Conservation (phyloP, 73 alveolate genomes). For the Symbiodinium natans region DNA sequence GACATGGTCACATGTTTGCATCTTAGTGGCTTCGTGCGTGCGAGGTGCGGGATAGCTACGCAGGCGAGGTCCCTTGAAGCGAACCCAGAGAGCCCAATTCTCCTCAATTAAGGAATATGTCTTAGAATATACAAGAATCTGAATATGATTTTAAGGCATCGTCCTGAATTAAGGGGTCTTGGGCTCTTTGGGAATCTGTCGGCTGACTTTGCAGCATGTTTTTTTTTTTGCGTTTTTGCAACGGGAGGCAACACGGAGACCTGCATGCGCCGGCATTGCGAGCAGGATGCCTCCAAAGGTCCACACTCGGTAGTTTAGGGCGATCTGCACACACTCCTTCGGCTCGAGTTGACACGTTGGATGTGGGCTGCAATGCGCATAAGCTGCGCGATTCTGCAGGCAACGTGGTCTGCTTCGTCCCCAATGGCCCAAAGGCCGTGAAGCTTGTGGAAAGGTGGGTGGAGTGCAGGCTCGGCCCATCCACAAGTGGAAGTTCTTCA, state of each 20-base stretch:
- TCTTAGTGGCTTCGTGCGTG: neutral
- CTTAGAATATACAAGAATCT: too few relatives aligned
- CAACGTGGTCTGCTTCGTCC: slow-evolving; percentile 86
- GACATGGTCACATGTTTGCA: neutral
- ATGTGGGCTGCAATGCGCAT: too few relatives aligned
- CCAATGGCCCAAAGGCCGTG: slow-evolving; percentile 39
- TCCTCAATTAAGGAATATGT: neutral
- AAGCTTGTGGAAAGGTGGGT: slow-evolving; percentile 72
- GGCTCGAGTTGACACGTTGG: too few relatives aligned
- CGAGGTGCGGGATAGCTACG: slow-evolving; percentile 70
- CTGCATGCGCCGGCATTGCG: slow-evolving; percentile 88
- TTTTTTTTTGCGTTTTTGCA: neutral
- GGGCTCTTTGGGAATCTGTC: too few relatives aligned
- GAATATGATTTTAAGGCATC: neutral
- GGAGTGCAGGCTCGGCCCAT: slow-evolving; percentile 50
- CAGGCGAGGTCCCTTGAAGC: too few relatives aligned
- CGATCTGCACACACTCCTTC: too few relatives aligned
- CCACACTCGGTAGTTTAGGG: neutral
- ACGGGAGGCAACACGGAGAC: slow-evolving; percentile 66
- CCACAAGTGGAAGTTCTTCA: too few relatives aligned
- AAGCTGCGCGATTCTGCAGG: too few relatives aligned
- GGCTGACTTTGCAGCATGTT: too few relatives aligned
- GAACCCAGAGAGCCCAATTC: too few relatives aligned
- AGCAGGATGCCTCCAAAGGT: slow-evolving; percentile 76
- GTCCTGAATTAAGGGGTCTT: too few relatives aligned